Evolutionary conservation across 2,329 filamentous ascomycete genomes (phyloP).

Genomic region (Elsinoe batatas): DNA sequence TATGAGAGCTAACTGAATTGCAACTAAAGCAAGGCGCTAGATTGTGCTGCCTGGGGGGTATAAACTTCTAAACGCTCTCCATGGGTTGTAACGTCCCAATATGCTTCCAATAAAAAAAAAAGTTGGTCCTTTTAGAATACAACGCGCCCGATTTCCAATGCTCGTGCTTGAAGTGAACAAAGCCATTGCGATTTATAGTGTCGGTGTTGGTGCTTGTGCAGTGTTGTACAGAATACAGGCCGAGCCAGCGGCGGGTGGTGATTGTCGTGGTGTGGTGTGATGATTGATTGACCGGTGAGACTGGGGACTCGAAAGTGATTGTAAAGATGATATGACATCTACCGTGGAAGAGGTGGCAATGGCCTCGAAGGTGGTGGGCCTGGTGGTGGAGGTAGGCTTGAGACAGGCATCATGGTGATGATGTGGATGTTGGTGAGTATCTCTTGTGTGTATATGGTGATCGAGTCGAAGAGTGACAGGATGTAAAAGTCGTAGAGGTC

Average conservation of each 20-base stretch:
- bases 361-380: constrained; percentile 39
- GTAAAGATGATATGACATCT: background rate
- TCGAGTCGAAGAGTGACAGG: constrained; percentile 1
- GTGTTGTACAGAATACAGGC: constrained; percentile 8
- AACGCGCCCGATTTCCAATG: constrained; percentile 1
- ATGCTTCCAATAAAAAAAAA: background rate
- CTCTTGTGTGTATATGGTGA: background rate
- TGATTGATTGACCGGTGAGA: background rate
- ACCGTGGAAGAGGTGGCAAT: constrained; percentile 34
- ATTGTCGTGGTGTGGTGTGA: background rate
- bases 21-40: constrained; percentile 3
- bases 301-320: constrained; percentile 5
- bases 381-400: constrained; percentile 39
- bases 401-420: constrained; percentile 28
- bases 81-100: constrained; percentile 1
- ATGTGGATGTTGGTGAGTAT: background rate
- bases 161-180: background rate
- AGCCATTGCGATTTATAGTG: background rate
- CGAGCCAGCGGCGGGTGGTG: background rate
- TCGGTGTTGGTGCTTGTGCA: background rate
- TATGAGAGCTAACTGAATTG: background rate
- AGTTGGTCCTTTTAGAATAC: background rate
- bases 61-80: constrained; percentile 1
- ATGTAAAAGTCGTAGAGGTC: constrained; percentile 1
- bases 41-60: constrained; percentile 9